Evolutionary conservation across 2,329 filamentous ascomycete genomes (phyloP).

Genomic region (Botrytis byssoidea): DNA sequence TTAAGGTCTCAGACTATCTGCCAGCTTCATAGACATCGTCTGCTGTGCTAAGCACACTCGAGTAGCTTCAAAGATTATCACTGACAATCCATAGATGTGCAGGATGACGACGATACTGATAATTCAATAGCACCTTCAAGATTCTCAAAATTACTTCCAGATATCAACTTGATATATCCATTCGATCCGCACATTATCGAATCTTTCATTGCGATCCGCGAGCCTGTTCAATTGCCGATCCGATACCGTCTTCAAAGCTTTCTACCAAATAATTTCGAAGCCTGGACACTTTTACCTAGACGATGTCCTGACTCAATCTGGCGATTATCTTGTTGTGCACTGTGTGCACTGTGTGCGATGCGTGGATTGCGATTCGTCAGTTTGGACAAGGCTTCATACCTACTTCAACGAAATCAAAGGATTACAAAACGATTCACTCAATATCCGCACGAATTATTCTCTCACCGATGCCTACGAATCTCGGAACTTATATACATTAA

Average conservation of each 20-base stretch:
- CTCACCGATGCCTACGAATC: not conserved
- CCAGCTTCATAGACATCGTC: not conserved
- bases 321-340: not conserved
- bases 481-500: not conserved
- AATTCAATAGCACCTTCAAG: not conserved
- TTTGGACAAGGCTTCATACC: not conserved
- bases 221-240: not conserved
- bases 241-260: not conserved
- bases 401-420: not conserved
- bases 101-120: not conserved
- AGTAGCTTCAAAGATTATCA: not conserved
- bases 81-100: conserved; percentile 1
- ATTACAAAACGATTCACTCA: not conserved
- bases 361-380: not conserved
- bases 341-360: not conserved
- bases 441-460: not conserved
- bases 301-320: not conserved
- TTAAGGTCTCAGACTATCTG: too few relatives aligned
- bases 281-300: not conserved
- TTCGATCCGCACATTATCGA: not conserved
- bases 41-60: not conserved
- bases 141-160: not conserved
- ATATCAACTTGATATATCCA: not conserved
- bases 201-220: not conserved
- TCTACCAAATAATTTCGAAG: not conserved